Conservation (phyloP, 2,329 filamentous ascomycete genomes). For the Penicillium expansum region DNA sequence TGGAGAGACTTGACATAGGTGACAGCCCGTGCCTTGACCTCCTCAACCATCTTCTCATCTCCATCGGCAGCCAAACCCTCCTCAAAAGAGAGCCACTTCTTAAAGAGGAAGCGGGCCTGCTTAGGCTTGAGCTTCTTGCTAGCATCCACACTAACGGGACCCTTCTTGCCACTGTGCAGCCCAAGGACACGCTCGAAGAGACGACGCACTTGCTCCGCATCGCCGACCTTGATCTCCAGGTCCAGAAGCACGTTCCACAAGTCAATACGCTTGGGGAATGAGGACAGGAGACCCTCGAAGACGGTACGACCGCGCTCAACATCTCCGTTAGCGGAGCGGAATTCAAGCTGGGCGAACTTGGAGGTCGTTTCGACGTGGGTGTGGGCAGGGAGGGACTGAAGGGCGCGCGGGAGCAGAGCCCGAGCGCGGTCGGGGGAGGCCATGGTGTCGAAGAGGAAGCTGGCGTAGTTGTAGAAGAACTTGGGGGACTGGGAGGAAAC, state of each 20-base stretch:
- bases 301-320: constrained; percentile 90
- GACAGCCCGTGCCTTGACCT: constrained; percentile 66
- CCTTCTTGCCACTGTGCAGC: constrained; percentile 43
- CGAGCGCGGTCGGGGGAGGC: constrained; percentile 71
- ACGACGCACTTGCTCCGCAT: constrained; percentile 65
- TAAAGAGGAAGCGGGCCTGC: constrained; percentile 83
- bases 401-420: constrained; percentile 75
- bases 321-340: constrained; percentile 76
- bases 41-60: constrained; percentile 66
- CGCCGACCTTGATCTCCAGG: constrained; percentile 66
- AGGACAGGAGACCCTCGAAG: constrained; percentile 81
- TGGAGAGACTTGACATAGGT: constrained; percentile 61
- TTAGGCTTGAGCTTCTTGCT: constrained; percentile 72
- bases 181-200: constrained; percentile 74
- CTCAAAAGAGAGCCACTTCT: constrained; percentile 89
- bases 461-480: constrained; percentile 92
- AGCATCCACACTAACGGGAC: constrained; percentile 28
- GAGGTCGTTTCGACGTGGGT: constrained; percentile 73
- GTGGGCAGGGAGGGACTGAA: constrained; percentile 71
- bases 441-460: constrained; percentile 78
- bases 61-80: constrained; percentile 57
- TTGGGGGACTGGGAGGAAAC: constrained; percentile 69
- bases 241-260: constrained; percentile 92
- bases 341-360: constrained; percentile 90
- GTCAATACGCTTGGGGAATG: constrained; percentile 85